Evolutionary conservation across 192 early-diverging fungal genomes (phyloP), one percentile per base, ranked within the genome.

Genomic region (Cetraspora pellucida): DNA sequence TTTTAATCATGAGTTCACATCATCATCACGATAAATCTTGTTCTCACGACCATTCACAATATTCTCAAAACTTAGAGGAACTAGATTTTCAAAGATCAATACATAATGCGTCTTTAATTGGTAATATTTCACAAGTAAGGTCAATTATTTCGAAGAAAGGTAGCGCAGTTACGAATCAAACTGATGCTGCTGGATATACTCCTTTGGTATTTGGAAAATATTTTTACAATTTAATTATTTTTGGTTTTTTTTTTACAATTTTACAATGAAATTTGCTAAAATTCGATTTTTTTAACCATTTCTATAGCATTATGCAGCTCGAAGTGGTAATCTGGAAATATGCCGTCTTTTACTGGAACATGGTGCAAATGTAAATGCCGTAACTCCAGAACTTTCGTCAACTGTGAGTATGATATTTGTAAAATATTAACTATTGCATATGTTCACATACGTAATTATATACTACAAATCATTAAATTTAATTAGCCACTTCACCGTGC

Each of bases 61-160:
- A 59, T 25, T 21, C 50, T 46, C 72, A 74, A 27, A 59, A 52
- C 2, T 46, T 74, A 30, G 57, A 74, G 2, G 72, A 74, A 37
- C 25, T 74, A 21, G 72, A 74, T 74, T 74, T 74, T 17, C 10
- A 30, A 60, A 57, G 44, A 54, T 74, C 72, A 9, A 74, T 74
- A 23, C 72, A 74, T 27, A 23, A 74, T n/a, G 72, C 72, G 19
- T 74, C 55, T 27, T 60, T 74, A 37, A 28, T 59, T n/a, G 55
- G 55, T 10, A 55, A 57, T 25, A 7, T 37, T 60, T 19, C 8
- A 31, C 27, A 31, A 58, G 72, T 74, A 10, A 57, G 44, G 59
- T 43, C 28, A 10, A 49, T 60, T n/a, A 74, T 74, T 27, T 25
- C 58, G 5, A 74, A 74, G 55, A 74, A 74, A 37, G 72, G 72